Evolutionary conservation across 257 asterid genomes (phyloP).

Genomic region (Salvia miltiorrhiza): DNA sequence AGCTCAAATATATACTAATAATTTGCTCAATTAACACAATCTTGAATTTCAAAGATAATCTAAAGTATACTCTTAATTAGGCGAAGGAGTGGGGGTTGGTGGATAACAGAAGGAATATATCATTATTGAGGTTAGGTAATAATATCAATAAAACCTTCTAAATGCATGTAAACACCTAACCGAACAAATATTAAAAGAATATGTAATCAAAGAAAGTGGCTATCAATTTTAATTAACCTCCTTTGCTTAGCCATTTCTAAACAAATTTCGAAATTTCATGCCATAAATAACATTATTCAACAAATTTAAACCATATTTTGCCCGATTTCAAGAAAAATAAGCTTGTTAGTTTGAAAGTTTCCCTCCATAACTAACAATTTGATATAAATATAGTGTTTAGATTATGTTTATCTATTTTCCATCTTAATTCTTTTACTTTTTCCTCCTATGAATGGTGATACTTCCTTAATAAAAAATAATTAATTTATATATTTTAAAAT

Average conservation of each 20-base stretch:
- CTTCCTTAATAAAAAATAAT: too few species aligned
- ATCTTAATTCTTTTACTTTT: too few species aligned
- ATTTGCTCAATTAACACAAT: not conserved
- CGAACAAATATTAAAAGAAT: too few species aligned
- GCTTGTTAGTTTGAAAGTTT: not conserved
- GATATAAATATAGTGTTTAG: not conserved
- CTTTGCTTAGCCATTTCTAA: not conserved
- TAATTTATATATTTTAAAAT: too few species aligned
- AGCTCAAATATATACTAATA: not conserved
- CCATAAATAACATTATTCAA: too few species aligned
- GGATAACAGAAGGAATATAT: not conserved
- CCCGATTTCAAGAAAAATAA: not conserved
- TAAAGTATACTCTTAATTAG: not conserved
- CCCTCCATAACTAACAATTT: not conserved
- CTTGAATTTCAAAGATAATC: not conserved
- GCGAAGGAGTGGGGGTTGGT: not conserved
- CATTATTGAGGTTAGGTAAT: conserved; percentile 7
- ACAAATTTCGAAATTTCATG: too few species aligned
- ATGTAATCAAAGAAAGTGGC: conserved; percentile 7
- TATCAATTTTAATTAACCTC: not conserved
- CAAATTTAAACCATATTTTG: too few species aligned
- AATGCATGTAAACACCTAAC: conserved; percentile 5
- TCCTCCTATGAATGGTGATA: too few species aligned
- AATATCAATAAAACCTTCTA: not conserved
- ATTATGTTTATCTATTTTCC: not conserved